Percentiles rank a stretch among this genome's conserved stretches.
phyloP scores from a whole-genome alignment of 768 basidiomycete species.

The Russula brevipes region DNA sequence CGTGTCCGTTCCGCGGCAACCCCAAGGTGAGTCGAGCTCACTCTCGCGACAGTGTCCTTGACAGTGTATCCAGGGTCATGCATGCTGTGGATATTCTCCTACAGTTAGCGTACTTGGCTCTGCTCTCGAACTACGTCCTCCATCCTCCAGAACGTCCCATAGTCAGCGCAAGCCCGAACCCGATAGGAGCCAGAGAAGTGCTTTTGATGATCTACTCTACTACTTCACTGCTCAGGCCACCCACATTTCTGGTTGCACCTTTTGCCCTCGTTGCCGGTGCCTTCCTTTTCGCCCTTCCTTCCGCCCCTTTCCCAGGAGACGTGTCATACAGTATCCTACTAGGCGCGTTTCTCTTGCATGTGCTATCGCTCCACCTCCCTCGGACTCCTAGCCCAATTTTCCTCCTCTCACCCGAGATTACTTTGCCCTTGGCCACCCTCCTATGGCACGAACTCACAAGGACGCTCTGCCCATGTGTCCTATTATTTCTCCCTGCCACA shows the following conservation, averaged over 20 bases:
- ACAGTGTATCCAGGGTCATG: slow-evolving; percentile 34
- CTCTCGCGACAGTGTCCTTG: not conserved
- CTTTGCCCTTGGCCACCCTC: slow-evolving; percentile 45
- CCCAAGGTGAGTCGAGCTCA: slow-evolving; percentile 38
- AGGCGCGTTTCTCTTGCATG: slow-evolving; percentile 37
- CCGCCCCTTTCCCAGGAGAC: slow-evolving; percentile 39
- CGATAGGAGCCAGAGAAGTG: slow-evolving; percentile 34
- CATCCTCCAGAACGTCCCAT: slow-evolving; percentile 37
- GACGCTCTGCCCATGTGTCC: slow-evolving; percentile 37
- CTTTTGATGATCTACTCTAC: slow-evolving; percentile 38
- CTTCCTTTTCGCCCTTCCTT: slow-evolving; percentile 41
- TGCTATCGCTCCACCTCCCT: slow-evolving; percentile 46
- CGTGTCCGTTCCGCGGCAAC: slow-evolving; percentile 40
- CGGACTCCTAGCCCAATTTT: slow-evolving; percentile 41
- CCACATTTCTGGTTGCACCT: slow-evolving; percentile 34
- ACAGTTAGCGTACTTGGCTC: slow-evolving; percentile 38
- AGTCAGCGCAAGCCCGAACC: slow-evolving; percentile 24
- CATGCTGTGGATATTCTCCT: slow-evolving; percentile 42
- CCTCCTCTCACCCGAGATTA: slow-evolving; percentile 36
- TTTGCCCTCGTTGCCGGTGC: slow-evolving; percentile 38
- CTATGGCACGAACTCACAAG: slow-evolving; percentile 37
- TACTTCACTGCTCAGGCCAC: slow-evolving; percentile 34
- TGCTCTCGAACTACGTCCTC: slow-evolving; percentile 35
- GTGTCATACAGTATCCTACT: slow-evolving; percentile 41
- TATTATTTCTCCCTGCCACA: slow-evolving; percentile 49